Conservation (phyloP, 164 flowering plant species). For the Tetrastigma voinierianum region DNA sequence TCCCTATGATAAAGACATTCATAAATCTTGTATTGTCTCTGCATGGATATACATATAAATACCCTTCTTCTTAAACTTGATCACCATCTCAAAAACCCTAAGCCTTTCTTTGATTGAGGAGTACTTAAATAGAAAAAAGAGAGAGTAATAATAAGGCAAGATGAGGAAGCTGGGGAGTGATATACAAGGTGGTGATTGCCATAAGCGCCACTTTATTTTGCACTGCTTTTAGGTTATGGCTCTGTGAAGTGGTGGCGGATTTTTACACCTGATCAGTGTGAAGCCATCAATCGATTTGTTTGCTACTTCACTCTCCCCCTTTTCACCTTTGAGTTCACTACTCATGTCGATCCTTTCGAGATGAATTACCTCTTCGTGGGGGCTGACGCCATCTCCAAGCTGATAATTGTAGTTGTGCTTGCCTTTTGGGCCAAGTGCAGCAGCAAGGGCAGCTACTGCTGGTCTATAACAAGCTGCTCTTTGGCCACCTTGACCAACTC, state of each 20-base stretch:
- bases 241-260: slow-evolving; percentile 42
- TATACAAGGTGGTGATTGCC: slow-evolving; percentile 36
- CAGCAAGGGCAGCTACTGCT: slow-evolving; percentile 53
- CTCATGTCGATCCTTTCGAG: slow-evolving; percentile 52
- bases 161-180: slow-evolving; percentile 42
- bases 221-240: slow-evolving; percentile 36
- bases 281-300: slow-evolving; percentile 55
- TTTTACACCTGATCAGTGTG: slow-evolving; percentile 57
- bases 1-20: slow-evolving; percentile 1
- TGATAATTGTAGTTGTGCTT: slow-evolving; percentile 41
- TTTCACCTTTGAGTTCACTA: slow-evolving; percentile 62
- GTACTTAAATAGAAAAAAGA: slow-evolving; percentile 2
- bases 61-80: slow-evolving; percentile 2
- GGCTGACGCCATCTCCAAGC: slow-evolving; percentile 61
- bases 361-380: slow-evolving; percentile 55
- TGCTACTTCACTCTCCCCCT: slow-evolving; percentile 73
- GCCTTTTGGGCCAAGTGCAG: slow-evolving; percentile 63
- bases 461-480: slow-evolving; percentile 77
- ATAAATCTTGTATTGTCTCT: background rate
- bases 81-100: background rate
- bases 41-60: slow-evolving; percentile 13
- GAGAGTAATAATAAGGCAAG: background rate
- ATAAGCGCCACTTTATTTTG: slow-evolving; percentile 40
- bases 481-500: slow-evolving; percentile 59
- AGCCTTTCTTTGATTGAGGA: background rate